Evolutionary conservation across 2,329 filamentous ascomycete species (phyloP).

Genomic region (Escovopsis sp.): DNA sequence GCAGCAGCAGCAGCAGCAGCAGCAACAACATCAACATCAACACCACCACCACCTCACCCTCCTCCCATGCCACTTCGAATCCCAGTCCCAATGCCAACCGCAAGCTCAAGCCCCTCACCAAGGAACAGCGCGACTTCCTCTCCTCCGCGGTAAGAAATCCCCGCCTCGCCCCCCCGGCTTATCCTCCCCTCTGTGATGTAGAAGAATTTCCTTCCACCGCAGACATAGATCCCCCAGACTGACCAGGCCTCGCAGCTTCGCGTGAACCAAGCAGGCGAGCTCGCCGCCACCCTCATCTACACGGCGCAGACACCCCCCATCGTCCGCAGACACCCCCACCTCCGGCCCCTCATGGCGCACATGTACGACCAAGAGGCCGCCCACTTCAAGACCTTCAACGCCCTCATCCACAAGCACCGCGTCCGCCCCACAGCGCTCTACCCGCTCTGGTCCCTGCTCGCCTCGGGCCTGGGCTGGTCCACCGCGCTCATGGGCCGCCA

Average conservation of each 20-base stretch:
- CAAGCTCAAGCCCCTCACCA: slow-evolving; percentile 46
- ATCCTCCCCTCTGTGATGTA: too few relatives aligned
- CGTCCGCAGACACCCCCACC: slow-evolving; percentile 65
- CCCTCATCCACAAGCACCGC: slow-evolving; percentile 68
- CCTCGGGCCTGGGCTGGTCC: slow-evolving; percentile 72
- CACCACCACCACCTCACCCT: slow-evolving; percentile 8
- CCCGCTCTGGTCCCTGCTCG: slow-evolving; percentile 71
- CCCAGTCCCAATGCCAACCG: slow-evolving; percentile 9
- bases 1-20: background rate
- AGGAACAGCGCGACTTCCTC: slow-evolving; percentile 59
- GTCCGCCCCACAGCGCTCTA: slow-evolving; percentile 88
- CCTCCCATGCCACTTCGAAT: slow-evolving; percentile 1
- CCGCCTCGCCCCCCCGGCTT: background rate
- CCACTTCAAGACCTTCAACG: slow-evolving; percentile 77
- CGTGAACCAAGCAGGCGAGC: slow-evolving; percentile 93
- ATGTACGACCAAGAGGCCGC: slow-evolving; percentile 96
- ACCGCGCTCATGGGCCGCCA: slow-evolving; percentile 83
- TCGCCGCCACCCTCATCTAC: slow-evolving; percentile 95
- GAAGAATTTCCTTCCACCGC: too few relatives aligned
- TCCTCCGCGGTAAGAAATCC: slow-evolving; percentile 47
- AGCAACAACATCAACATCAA: slow-evolving; percentile 28
- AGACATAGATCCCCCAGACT: too few relatives aligned
- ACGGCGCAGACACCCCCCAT: slow-evolving; percentile 74
- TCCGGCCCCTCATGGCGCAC: slow-evolving; percentile 83
- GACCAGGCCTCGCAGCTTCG: slow-evolving; percentile 43